Conservation (phyloP, 106 monocot species). For the Chionographis japonica region DNA sequence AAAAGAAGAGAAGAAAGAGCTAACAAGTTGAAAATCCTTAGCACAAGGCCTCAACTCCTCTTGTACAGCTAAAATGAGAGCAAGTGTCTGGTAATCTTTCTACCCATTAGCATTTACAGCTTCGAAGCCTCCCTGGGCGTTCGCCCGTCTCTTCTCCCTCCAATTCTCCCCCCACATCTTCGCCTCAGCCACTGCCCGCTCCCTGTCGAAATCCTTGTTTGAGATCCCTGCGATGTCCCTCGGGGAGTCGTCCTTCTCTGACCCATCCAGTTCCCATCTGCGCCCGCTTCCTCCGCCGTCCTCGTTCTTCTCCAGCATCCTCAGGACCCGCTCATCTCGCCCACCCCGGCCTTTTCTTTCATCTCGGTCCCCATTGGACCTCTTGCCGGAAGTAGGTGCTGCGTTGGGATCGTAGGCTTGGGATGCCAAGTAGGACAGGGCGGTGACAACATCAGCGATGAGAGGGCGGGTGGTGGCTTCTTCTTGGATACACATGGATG, state of each 20-base stretch:
- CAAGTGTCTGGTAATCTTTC: not conserved
- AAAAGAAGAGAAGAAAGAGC: too few relatives aligned
- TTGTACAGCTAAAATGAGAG: too few relatives aligned
- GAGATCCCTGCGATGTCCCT: constrained; percentile 12
- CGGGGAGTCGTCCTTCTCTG: constrained; percentile 31
- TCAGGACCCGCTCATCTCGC: constrained; percentile 1
- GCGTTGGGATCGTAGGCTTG: constrained; percentile 49
- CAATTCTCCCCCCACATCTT: constrained; percentile 85
- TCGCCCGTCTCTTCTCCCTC: constrained; percentile 42
- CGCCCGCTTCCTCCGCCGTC: constrained; percentile 12
- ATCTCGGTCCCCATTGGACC: not conserved
- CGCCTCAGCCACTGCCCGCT: constrained; percentile 70
- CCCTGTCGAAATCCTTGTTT: constrained; percentile 47
- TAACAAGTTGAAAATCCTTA: too few relatives aligned
- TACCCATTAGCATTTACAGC: constrained; percentile 7
- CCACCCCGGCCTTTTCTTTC: constrained; percentile 4
- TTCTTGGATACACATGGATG: constrained; percentile 85
- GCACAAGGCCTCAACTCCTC: too few relatives aligned
- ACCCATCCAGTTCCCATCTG: constrained; percentile 9
- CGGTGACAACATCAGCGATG: constrained; percentile 78
- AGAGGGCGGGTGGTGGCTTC: constrained; percentile 65
- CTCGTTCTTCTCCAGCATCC: constrained; percentile 1
- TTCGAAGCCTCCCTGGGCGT: constrained; percentile 5
- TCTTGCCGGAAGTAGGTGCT: not conserved
- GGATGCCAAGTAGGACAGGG: constrained; percentile 62